Base-by-base conservation (phyloP, 169 alveolate genomes). In the Cryptosporidium ubiquitum region DNA sequence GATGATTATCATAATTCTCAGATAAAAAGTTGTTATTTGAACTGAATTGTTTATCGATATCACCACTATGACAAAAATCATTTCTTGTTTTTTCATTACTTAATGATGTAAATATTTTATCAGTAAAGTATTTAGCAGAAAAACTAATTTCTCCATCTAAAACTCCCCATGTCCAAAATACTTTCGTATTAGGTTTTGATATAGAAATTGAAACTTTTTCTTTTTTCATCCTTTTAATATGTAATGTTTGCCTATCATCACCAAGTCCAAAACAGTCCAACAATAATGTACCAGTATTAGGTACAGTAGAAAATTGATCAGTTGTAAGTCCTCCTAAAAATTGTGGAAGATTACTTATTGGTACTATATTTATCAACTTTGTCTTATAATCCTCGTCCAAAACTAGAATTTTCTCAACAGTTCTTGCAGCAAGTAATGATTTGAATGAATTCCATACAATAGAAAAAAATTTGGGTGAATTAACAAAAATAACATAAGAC, bases 91-190 rank as follows among this genome's bases (percentile, higher is more conserved):
- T 60, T 16, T 60, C 55, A 14, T 26, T 23, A 7, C 20, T 37
- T 66, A 39, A 66, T 26, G 47, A 6, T 66, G 18, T 31, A 42
- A 26, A 5, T 40, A 52, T 71, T 31, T 55, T 31, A n/a, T 79
- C 89, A 23, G 69, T 61, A 9, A 33, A 23, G 31, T 35, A 69
- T 49, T 79, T 79, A 29, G 61, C 89, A 26, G 61, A 26, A 40
- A 79, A 79, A 20, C 89, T 69, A 26, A 79, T 79, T 47, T 79
- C 89, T 10, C 89, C 89, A 18, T 79, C 89, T 49, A 79, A 64
- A 37, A 79, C 89, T 5, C 89, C 89, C 89, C 89, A 79, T n/a
- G 89, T 79, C 89, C 89, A 79, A 47, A 31, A 79, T 7, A 79
- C 75, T 12, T 40, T 42, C 39, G 89, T 79, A 47, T 61, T 61